Evolutionary conservation across 2,329 filamentous ascomycete genomes (phyloP).

Genomic region (Xylaria sp.): DNA sequence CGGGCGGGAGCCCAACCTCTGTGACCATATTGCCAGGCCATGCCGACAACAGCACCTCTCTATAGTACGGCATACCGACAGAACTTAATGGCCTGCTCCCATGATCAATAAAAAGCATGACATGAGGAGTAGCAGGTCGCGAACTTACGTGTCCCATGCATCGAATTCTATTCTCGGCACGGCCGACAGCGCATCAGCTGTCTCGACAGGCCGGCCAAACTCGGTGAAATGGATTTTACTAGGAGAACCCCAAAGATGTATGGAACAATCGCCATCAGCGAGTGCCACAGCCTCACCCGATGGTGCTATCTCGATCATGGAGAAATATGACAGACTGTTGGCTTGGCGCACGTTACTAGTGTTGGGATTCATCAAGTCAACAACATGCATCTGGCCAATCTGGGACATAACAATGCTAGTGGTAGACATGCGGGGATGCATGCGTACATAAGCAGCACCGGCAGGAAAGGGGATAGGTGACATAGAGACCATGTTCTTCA

Average conservation of each 20-base stretch:
- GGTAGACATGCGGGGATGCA: conserved; percentile 95
- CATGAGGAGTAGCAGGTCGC: background rate
- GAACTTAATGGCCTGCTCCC: conserved; percentile 76
- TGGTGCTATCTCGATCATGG: conserved; percentile 84
- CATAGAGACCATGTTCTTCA: conserved; percentile 88
- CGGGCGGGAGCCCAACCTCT: conserved; percentile 84
- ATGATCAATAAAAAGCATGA: conserved; percentile 27
- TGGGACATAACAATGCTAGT: conserved; percentile 95
- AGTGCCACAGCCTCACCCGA: conserved; percentile 88
- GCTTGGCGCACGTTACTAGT: conserved; percentile 86
- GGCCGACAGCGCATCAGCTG: conserved; percentile 72
- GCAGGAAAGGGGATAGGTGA: conserved; percentile 92
- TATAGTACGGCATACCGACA: conserved; percentile 92
- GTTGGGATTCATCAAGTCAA: conserved; percentile 94
- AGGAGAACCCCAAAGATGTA: conserved; percentile 90
- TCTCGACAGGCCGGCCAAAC: conserved; percentile 79
- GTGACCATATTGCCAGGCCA: conserved; percentile 88
- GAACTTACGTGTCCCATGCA: conserved; percentile 69
- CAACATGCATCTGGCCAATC: conserved; percentile 91
- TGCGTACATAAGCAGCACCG: conserved; percentile 91
- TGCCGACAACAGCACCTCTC: conserved; percentile 84
- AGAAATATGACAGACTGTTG: conserved; percentile 78
- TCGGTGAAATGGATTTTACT: conserved; percentile 89
- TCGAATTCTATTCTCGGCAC: conserved; percentile 73
- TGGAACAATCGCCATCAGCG: conserved; percentile 78